Evolutionary conservation across 306 rosid genomes (phyloP).

Genomic region (Vachellia pachyceras): DNA sequence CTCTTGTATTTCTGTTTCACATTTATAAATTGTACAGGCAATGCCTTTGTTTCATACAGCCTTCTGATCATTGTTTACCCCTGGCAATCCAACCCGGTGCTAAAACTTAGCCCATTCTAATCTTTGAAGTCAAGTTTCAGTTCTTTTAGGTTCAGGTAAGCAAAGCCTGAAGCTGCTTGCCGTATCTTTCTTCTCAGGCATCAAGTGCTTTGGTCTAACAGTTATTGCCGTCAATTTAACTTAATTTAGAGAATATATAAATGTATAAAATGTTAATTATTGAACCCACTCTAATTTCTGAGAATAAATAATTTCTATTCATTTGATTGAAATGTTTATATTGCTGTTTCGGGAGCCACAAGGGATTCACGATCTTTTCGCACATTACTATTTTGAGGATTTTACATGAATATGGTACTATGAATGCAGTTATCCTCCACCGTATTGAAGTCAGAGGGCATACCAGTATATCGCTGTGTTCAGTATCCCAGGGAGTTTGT

Average conservation of each 20-base stretch:
- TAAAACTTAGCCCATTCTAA: conserved; percentile 14
- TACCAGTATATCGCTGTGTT: conserved; percentile 77
- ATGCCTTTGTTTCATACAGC: not conserved
- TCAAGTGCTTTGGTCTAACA: conserved; percentile 3
- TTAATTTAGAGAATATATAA: conserved; percentile 7
- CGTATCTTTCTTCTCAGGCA: not conserved
- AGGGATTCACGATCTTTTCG: conserved; percentile 2
- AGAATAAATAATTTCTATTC: conserved; percentile 15
- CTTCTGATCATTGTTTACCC: conserved; percentile 22
- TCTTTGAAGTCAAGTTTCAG: not conserved
- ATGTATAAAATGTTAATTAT: conserved; percentile 18
- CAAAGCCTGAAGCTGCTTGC: conserved; percentile 10
- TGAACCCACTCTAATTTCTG: conserved; percentile 20
- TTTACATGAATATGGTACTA: conserved; percentile 53
- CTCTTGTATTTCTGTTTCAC: conserved; percentile 11
- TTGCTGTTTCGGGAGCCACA: not conserved
- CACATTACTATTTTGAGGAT: conserved; percentile 26
- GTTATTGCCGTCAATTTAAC: conserved; percentile 22
- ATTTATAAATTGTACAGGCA: not conserved
- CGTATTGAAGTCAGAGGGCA: conserved; percentile 62
- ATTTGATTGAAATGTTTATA: conserved; percentile 23
- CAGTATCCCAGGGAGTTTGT: conserved; percentile 81
- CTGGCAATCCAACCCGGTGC: not conserved
- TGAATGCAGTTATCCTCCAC: conserved; percentile 63
- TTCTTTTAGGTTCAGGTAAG: conserved; percentile 15